Conservation (phyloP, 768 basidiomycete species). For the Lepiota brunneoincarnata region DNA sequence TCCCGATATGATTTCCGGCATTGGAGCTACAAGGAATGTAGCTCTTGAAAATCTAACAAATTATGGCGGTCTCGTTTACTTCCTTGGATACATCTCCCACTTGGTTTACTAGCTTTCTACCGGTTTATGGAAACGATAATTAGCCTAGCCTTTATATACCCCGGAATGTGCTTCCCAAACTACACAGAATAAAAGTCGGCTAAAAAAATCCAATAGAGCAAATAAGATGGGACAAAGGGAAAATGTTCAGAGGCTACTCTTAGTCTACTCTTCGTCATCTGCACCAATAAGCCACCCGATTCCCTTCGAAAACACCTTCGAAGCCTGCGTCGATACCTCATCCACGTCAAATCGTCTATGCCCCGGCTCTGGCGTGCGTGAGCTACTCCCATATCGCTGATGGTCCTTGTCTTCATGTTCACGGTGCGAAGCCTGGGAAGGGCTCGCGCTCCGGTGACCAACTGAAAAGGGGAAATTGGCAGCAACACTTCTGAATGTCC, state of each 20-base stretch:
- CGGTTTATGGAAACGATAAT: slow-evolving; percentile 3
- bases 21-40: no score
- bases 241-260: not conserved
- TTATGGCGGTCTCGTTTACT: no score
- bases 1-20: no score
- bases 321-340: slow-evolving; percentile 73
- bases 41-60: no score
- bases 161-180: not conserved
- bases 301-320: slow-evolving; percentile 79
- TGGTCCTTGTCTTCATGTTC: not conserved
- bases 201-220: slow-evolving; percentile 8
- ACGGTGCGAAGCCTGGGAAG: slow-evolving; percentile 6
- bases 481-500: slow-evolving; percentile 75
- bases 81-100: not conserved
- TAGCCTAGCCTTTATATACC: slow-evolving; percentile 6
- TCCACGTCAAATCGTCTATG: slow-evolving; percentile 45
- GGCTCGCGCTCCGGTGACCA: slow-evolving; percentile 26
- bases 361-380: slow-evolving; percentile 36
- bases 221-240: slow-evolving; percentile 4
- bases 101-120: slow-evolving; percentile 7
- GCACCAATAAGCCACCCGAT: slow-evolving; percentile 96
- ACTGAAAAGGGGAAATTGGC: slow-evolving; percentile 73
- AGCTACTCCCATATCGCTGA: slow-evolving; percentile 20
- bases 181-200: not conserved
- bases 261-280: slow-evolving; percentile 48